These are phyloP conservation scores for Haemoproteus tartakovskyi DNA, from an alignment of 169 alveolate species.

Conservation along the genomic window DNA sequence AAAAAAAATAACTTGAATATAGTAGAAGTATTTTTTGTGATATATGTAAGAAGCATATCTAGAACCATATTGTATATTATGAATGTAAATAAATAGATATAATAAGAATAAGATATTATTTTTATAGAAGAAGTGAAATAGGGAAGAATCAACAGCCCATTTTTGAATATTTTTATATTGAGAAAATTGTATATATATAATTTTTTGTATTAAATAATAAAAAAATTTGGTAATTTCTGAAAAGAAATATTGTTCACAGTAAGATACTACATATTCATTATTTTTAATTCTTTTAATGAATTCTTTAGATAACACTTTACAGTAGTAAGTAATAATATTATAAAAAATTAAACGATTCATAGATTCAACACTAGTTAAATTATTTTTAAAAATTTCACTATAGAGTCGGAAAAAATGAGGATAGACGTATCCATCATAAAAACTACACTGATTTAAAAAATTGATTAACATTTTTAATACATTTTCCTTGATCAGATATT, in stretches of 20 bases:
- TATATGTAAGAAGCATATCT: constrained; percentile 47
- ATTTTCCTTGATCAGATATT: constrained; percentile 5
- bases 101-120: constrained; percentile 38
- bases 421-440: constrained; percentile 63
- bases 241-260: constrained; percentile 43
- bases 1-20: constrained; percentile 48
- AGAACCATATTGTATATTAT: constrained; percentile 61
- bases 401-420: constrained; percentile 59
- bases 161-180: constrained; percentile 63
- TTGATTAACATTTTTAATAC: constrained; percentile 29
- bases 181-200: constrained; percentile 61
- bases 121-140: constrained; percentile 48
- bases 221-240: constrained; percentile 26
- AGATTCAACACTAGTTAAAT: constrained; percentile 40
- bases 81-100: constrained; percentile 39
- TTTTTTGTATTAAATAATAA: constrained; percentile 62
- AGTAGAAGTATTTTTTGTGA: constrained; percentile 20
- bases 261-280: constrained; percentile 24
- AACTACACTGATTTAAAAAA: constrained; percentile 30
- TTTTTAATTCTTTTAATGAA: constrained; percentile 19
- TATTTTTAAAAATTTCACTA: constrained; percentile 43
- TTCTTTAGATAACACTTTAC: constrained; percentile 34
- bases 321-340: constrained; percentile 46
- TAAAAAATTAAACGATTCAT: constrained; percentile 62
- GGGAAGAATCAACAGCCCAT: constrained; percentile 65